A percentile compares a stretch with the other conserved stretches of the same genome.
These are phyloP conservation scores for Yamadazyma olivae DNA, from an alignment of 805 yeast species.

Conservation along the genomic window DNA sequence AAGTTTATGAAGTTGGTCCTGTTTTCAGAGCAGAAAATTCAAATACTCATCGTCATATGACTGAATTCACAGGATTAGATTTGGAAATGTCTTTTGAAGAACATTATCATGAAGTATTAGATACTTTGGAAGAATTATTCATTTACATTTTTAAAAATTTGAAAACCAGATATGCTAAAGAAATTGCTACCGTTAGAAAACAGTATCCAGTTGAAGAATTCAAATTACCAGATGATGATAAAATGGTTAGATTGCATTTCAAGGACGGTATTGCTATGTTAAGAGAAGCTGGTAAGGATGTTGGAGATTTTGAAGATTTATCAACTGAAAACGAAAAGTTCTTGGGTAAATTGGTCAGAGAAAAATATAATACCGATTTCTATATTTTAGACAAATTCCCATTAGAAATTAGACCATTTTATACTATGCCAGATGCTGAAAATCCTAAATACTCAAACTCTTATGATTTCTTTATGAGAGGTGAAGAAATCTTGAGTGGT, in stretches of 20 bases:
- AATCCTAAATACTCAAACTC: conserved; percentile 94
- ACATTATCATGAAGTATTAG: conserved; percentile 90
- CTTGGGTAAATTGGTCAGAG: conserved; percentile 87
- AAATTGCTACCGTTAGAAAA: conserved; percentile 84
- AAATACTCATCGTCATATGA: conserved; percentile 98
- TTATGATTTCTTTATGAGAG: conserved; percentile 99
- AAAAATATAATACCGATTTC: conserved; percentile 95
- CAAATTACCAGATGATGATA: conserved; percentile 88
- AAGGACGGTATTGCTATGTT: conserved; percentile 88
- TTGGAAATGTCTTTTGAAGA: conserved; percentile 98
- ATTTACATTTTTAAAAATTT: conserved; percentile 85
- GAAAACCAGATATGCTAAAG: conserved; percentile 72
- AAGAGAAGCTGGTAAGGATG: conserved; percentile 80
- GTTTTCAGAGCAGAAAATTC: conserved; percentile 99
- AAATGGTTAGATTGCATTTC: conserved; percentile 86
- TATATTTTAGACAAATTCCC: conserved; percentile 99
- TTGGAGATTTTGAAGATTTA: conserved; percentile 86
- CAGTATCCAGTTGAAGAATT: conserved; percentile 98
- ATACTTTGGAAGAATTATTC: conserved; percentile 65
- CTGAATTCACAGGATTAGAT: conserved; percentile 97
- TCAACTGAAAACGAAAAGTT: conserved; percentile 93
- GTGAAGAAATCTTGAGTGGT: conserved; percentile 98
- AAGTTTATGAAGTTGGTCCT: conserved; percentile 94
- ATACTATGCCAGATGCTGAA: conserved; percentile 97
- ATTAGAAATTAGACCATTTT: conserved; percentile 92